Conservation (phyloP, 2,329 filamentous ascomycete species). For the Exophiala xenobiotica region DNA sequence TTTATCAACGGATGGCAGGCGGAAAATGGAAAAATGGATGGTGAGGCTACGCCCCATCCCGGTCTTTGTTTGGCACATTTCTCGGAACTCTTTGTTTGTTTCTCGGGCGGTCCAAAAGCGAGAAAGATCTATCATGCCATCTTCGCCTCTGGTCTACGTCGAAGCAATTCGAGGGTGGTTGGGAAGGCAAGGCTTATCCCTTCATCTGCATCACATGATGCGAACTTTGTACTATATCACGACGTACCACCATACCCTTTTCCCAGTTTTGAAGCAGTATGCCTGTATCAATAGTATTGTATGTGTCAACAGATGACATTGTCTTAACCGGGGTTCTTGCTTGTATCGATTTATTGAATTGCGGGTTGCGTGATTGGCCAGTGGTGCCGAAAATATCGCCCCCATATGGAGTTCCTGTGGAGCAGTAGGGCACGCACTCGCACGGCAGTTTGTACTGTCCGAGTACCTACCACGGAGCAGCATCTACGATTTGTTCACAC, state of each 20-base stretch:
- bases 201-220: neutral
- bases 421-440: neutral
- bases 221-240: neutral
- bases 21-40: neutral
- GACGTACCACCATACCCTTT: too few species aligned
- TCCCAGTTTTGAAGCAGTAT: too few species aligned
- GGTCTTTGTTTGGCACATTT: neutral
- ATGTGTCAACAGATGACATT: neutral
- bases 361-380: neutral
- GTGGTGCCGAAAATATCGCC: neutral
- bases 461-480: too few species aligned
- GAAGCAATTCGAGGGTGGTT: neutral
- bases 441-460: too few species aligned
- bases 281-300: neutral
- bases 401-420: neutral
- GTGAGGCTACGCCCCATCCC: constrained; percentile 4
- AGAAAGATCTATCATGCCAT: constrained; percentile 1
- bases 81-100: neutral
- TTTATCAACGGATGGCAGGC: constrained; percentile 6
- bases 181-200: neutral
- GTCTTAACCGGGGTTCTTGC: neutral
- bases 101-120: constrained; percentile 3
- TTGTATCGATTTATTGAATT: neutral
- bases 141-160: neutral
- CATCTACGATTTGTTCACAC: too few species aligned